Conservation (phyloP, 495 filamentous ascomycete genomes). For the Cudoniella acicularis region DNA sequence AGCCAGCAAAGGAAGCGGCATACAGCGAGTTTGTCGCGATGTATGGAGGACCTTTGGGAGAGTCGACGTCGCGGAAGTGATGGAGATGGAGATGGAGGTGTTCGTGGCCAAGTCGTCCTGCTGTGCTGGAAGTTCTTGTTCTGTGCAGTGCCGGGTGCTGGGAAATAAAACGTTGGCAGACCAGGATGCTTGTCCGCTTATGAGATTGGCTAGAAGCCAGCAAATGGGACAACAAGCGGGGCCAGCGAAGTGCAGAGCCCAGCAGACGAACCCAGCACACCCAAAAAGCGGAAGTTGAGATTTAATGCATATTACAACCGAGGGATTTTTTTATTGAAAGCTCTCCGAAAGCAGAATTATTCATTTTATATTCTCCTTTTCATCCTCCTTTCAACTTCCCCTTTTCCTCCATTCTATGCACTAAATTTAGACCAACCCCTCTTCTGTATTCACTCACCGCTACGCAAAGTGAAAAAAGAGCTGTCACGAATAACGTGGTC, state of each 20-base stretch:
- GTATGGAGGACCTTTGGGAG: constrained; percentile 9
- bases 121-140: no score
- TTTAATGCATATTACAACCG: not conserved
- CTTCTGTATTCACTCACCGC: no score
- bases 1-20: constrained; percentile 18
- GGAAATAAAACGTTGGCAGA: constrained; percentile 3
- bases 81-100: not conserved
- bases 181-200: not conserved
- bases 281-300: not conserved
- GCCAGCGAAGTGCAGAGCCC: no score
- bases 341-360: no score
- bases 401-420: no score
- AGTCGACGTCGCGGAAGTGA: not conserved
- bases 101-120: no score
- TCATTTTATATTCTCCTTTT: not conserved
- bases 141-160: no score
- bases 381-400: not conserved
- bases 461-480: no score
- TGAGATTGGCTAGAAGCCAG: constrained; percentile 1
- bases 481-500: not conserved
- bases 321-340: not conserved
- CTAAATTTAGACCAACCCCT: no score
- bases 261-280: no score
- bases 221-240: no score
- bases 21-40: constrained; percentile 4